phyloP scores from a whole-genome alignment of 805 yeast species.

The Zygosaccharomyces pseudorouxii region DNA sequence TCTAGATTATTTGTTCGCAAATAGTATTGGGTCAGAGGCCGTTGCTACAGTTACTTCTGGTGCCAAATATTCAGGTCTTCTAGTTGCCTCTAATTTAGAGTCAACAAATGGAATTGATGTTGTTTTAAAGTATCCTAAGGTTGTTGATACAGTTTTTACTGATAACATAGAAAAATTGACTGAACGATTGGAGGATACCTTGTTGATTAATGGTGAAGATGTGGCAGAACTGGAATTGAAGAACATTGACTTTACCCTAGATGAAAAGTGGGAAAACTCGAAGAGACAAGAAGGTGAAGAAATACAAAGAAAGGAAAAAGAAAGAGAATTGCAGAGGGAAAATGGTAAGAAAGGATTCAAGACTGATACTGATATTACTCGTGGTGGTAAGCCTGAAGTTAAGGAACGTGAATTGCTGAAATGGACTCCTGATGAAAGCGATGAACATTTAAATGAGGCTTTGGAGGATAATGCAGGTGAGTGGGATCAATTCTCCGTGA shows the following conservation, averaged over 20 bases:
- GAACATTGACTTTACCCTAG: conserved; percentile 29
- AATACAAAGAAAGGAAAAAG: conserved; percentile 6
- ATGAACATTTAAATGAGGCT: conserved; percentile 21
- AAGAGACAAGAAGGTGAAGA: conserved; percentile 12
- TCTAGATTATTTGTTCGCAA: conserved; percentile 48
- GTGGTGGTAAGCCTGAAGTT: conserved; percentile 34
- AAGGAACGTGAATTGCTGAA: conserved; percentile 71
- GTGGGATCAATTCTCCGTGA: conserved; percentile 97
- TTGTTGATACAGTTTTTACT: conserved; percentile 35
- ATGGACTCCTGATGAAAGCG: conserved; percentile 73
- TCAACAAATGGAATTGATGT: conserved; percentile 50
- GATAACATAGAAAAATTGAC: conserved; percentile 34
- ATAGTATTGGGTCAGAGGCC: conserved; percentile 55
- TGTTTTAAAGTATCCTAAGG: conserved; percentile 49
- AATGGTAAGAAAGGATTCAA: conserved; percentile 42
- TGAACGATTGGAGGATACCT: conserved; percentile 23
- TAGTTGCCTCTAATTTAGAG: conserved; percentile 45
- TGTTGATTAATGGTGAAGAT: conserved; percentile 33
- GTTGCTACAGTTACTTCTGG: conserved; percentile 62
- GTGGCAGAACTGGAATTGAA: conserved; percentile 40
- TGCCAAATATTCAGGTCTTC: conserved; percentile 51
- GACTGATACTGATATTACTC: conserved; percentile 83
- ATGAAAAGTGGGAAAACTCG: conserved; percentile 21
- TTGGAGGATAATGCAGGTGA: conserved; percentile 36
- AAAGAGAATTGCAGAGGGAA: conserved; percentile 6